Conservation (phyloP, 2,329 filamentous ascomycete species). For the Metarhizium album region DNA sequence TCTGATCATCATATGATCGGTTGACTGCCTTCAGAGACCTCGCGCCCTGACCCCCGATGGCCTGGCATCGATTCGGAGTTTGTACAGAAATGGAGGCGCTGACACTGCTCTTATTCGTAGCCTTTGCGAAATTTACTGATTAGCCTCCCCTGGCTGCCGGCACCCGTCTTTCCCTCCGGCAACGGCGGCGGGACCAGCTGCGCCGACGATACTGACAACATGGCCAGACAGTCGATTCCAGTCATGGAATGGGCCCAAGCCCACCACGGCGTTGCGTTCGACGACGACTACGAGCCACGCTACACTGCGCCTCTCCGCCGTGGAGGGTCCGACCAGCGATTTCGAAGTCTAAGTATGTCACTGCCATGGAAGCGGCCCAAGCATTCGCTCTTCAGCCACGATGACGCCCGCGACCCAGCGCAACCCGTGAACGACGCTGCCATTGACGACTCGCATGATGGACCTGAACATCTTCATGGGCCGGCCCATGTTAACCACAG, state of each 20-base stretch:
- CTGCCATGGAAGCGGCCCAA: conserved; percentile 39
- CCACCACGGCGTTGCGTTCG: conserved; percentile 1
- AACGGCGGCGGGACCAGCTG: background rate
- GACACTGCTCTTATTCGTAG: background rate
- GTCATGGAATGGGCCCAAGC: conserved; percentile 6
- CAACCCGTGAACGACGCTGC: conserved; percentile 20
- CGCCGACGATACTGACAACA: background rate
- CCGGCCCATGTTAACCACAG: conserved; percentile 15
- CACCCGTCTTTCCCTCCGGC: background rate
- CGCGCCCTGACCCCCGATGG: background rate
- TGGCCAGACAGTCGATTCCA: conserved; percentile 5
- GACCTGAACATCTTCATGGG: conserved; percentile 13
- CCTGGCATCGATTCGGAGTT: background rate
- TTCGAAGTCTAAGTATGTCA: conserved; percentile 39
- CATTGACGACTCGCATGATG: conserved; percentile 21
- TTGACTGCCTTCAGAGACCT: background rate
- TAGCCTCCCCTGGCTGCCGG: background rate
- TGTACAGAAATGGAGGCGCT: background rate
- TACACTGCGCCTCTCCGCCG: background rate
- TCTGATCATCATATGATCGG: background rate
- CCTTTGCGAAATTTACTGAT: background rate
- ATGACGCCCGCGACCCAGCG: conserved; percentile 19
- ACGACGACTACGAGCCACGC: conserved; percentile 4
- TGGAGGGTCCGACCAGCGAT: conserved; percentile 22
- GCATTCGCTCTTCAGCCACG: conserved; percentile 26